These are phyloP conservation scores for Microascus cirrosus DNA, from an alignment of 2,329 filamentous ascomycete genomes.

Conservation along the genomic window DNA sequence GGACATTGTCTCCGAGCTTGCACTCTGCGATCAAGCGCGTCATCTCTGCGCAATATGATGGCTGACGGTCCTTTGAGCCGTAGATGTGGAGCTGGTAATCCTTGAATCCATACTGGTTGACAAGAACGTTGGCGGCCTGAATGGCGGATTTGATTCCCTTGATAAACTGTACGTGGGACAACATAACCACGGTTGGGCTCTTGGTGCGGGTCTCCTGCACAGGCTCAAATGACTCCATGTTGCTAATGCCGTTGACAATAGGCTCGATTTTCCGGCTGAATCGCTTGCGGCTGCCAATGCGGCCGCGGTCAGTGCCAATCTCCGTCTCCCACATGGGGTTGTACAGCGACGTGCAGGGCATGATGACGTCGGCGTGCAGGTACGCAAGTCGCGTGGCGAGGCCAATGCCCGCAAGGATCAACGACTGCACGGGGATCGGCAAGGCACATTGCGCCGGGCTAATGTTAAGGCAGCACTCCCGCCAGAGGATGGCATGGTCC, in stretches of 20 bases:
- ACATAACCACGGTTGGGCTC: slow-evolving; percentile 52
- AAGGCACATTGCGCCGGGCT: slow-evolving; percentile 36
- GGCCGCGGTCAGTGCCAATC: slow-evolving; percentile 46
- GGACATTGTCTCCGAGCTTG: slow-evolving; percentile 37
- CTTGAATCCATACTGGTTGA: slow-evolving; percentile 54
- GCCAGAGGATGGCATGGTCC: slow-evolving; percentile 53
- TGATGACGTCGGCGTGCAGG: slow-evolving; percentile 45
- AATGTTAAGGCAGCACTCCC: slow-evolving; percentile 39
- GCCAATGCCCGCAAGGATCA: slow-evolving; percentile 32
- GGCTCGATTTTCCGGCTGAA: slow-evolving; percentile 52
- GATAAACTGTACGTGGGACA: slow-evolving; percentile 47
- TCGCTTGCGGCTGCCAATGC: slow-evolving; percentile 41
- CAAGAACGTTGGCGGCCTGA: slow-evolving; percentile 52
- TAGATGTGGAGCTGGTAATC: slow-evolving; percentile 54
- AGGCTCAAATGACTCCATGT: slow-evolving; percentile 52
- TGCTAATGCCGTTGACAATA: slow-evolving; percentile 53
- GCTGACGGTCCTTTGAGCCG: slow-evolving; percentile 51
- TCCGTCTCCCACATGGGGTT: slow-evolving; percentile 55
- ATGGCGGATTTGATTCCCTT: slow-evolving; percentile 57
- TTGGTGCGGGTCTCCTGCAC: slow-evolving; percentile 47
- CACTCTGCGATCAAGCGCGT: slow-evolving; percentile 46
- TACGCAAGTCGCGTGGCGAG: slow-evolving; percentile 32
- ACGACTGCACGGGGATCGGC: slow-evolving; percentile 34
- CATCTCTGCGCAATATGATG: slow-evolving; percentile 47
- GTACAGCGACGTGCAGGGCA: slow-evolving; percentile 49